Evolutionary conservation across 1,139 yeast genomes (phyloP).

Genomic region (Casaregolazyma lundiana): DNA sequence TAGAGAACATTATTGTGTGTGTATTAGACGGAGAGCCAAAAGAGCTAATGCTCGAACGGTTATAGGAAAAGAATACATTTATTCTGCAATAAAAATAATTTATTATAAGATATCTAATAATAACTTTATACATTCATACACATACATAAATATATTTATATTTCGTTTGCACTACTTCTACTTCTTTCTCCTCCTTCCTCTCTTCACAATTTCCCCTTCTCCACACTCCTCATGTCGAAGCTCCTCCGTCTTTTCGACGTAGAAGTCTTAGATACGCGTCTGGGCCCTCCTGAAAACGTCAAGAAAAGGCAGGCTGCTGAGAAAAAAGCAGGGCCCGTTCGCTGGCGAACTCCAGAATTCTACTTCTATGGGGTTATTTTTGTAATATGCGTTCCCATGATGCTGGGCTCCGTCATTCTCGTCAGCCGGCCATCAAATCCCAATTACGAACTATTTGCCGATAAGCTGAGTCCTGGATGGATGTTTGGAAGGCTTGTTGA

Average conservation of each 20-base stretch:
- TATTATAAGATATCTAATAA: too few relatives aligned
- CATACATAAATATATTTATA: background rate
- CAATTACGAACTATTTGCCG: constrained; percentile 63
- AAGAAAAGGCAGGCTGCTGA: constrained; percentile 41
- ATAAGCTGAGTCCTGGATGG: constrained; percentile 68
- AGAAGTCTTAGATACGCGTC: constrained; percentile 73
- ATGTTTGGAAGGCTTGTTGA: constrained; percentile 40
- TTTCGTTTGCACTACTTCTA: background rate
- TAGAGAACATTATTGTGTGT: too few relatives aligned
- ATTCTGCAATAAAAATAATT: too few relatives aligned
- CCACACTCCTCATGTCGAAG: constrained; percentile 2
- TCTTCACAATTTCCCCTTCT: constrained; percentile 5
- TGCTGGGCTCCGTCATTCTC: constrained; percentile 76
- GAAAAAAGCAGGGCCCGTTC: constrained; percentile 47
- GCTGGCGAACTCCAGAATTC: constrained; percentile 77
- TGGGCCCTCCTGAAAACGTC: constrained; percentile 50
- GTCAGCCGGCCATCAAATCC: constrained; percentile 64
- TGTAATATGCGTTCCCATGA: constrained; percentile 66
- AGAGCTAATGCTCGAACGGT: too few relatives aligned
- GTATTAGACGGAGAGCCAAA: too few relatives aligned
- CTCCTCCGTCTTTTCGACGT: constrained; percentile 46
- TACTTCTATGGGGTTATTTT: constrained; percentile 60
- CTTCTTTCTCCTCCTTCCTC: background rate
- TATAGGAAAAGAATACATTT: too few relatives aligned
- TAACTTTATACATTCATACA: too few relatives aligned